Evolutionary conservation across 352 stramenopile genomes (phyloP).

Genomic region (Thalassiosira hispida): DNA sequence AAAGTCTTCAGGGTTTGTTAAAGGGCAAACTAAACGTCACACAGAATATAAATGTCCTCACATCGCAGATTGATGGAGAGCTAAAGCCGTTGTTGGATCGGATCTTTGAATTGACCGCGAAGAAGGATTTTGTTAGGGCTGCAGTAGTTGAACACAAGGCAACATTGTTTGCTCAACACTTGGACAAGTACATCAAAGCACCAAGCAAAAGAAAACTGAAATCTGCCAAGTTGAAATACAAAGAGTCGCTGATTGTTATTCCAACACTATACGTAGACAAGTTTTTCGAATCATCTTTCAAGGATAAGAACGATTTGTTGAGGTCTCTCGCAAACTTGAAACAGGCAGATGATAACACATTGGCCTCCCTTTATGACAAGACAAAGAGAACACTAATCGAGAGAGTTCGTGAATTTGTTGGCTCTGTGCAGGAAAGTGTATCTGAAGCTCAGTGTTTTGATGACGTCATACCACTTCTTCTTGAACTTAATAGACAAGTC

Average conservation of each 20-base stretch:
- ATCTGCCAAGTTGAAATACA: background rate
- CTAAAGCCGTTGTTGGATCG: background rate
- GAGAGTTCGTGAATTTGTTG: slow-evolving; percentile 19
- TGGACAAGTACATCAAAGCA: slow-evolving; percentile 9
- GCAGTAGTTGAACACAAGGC: background rate
- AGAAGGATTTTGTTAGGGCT: slow-evolving; percentile 36
- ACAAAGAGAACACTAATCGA: slow-evolving; percentile 12
- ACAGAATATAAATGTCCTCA: slow-evolving; percentile 2
- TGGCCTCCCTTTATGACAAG: slow-evolving; percentile 22
- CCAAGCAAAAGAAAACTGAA: slow-evolving; percentile 5
- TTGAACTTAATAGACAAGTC: slow-evolving; percentile 45
- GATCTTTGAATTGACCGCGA: slow-evolving; percentile 4
- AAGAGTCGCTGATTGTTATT: background rate
- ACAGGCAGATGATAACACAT: slow-evolving; percentile 20
- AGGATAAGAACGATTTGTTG: slow-evolving; percentile 7
- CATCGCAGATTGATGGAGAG: background rate
- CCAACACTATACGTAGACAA: slow-evolving; percentile 7
- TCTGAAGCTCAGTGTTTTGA: slow-evolving; percentile 47
- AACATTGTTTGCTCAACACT: slow-evolving; percentile 8
- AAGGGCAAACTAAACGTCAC: slow-evolving; percentile 20
- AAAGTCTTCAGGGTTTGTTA: slow-evolving; percentile 24
- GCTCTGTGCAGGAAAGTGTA: slow-evolving; percentile 6
- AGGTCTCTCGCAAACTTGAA: slow-evolving; percentile 35
- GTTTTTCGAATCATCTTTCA: slow-evolving; percentile 28
- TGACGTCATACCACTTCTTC: slow-evolving; percentile 48